Evolutionary conservation across 148 eudicot species (phyloP).

Genomic region (Rheum nobile): DNA sequence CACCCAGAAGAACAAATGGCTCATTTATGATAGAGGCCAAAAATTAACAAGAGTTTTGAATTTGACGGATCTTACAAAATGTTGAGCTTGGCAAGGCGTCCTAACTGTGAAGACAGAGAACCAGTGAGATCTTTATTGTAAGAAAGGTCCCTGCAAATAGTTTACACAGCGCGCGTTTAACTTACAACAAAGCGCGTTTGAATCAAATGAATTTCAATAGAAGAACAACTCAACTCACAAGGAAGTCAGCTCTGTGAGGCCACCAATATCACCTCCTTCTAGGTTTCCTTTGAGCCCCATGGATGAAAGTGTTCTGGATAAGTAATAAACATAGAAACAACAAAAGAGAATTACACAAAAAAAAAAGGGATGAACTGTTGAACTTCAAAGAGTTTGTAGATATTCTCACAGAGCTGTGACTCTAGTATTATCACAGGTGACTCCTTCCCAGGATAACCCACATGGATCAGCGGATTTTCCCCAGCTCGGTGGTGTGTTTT

Average conservation of each 20-base stretch:
- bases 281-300: constrained; percentile 71
- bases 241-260: constrained; percentile 51
- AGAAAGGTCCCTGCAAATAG: constrained; percentile 60
- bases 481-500: constrained; percentile 82
- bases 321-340: not conserved
- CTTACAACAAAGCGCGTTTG: too few relatives aligned
- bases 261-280: constrained; percentile 76
- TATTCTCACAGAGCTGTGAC: constrained; percentile 26
- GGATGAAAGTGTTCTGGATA: constrained; percentile 53
- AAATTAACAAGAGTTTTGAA: not conserved
- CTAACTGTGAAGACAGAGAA: constrained; percentile 52
- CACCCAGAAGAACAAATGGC: not conserved
- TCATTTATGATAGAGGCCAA: not conserved
- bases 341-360: too few relatives aligned
- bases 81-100: constrained; percentile 49
- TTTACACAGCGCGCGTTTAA: not conserved
- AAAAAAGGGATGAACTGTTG: not conserved
- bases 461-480: constrained; percentile 66
- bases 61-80: constrained; percentile 52
- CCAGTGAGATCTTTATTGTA: constrained; percentile 71
- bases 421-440: constrained; percentile 59
- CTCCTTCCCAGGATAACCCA: constrained; percentile 70
- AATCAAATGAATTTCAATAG: not conserved
- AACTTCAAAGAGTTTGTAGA: not conserved
- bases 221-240: constrained; percentile 43